Base-by-base conservation (phyloP, 305 asterid species). In the Fraxinus paxiana region DNA sequence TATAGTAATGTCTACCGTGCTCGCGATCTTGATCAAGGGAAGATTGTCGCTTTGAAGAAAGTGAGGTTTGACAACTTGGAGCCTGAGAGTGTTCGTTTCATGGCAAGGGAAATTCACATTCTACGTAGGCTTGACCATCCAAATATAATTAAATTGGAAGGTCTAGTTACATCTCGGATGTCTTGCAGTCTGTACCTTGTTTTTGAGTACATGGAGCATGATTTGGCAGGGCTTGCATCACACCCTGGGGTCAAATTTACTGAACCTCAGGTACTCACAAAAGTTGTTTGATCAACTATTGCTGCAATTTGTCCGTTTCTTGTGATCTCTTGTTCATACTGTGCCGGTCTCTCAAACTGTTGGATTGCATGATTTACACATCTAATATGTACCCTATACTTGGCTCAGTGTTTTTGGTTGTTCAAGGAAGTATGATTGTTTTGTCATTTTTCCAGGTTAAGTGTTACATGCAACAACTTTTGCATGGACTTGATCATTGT, bases 191-290 rank as follows among this genome's bases (percentile, higher is more conserved):
- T 94, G 81, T 94, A 94, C 88, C 96, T 94, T 80, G 94, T 94
- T 56, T 94, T 94, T 70, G 98, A 94, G 88, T 94, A 94, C 88
- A 94, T 94, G 97, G 97, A 94, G 90, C 97, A 94, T 88, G 98
- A 94, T 86, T 85, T 94, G 86, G 97, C 97, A 1, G 98, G 98
- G 82, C 97, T 95, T 73, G 92, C 97, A 38, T 95, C 95, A 81
- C 94, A 91, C 83, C 93, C 97, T 54, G 94, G 93, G 73, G 90
- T 93, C 81, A 93, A 89, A 85, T 95, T 93, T 88, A 89, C 97
- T 0, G 94, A 93, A 88, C 86, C 98, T 20, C 98, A 93, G 97
- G 98, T 92, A 88, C 73, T 75, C 77, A 70, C 46, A 33, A 7
- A 69, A 69, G 33, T 59, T 83, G n/a, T 77, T 72, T 43, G 71